Conservation (phyloP, 306 rosid genomes). For the Acacia crassicarpa region DNA sequence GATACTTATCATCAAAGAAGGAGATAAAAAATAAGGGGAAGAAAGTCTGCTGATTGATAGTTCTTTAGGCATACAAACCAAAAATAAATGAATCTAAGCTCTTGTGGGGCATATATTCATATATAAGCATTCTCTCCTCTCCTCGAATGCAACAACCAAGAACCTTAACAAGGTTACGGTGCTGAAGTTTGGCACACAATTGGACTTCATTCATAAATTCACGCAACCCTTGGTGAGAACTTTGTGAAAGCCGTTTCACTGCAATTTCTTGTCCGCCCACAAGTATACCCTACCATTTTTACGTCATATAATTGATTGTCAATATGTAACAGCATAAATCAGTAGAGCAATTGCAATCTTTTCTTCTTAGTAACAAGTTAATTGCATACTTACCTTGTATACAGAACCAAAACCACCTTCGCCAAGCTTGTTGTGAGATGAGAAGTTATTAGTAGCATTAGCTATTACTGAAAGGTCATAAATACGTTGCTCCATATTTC, state of each 20-base stretch:
- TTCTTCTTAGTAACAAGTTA: not conserved
- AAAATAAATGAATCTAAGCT: not conserved
- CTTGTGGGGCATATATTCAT: not conserved
- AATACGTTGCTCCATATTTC: not conserved
- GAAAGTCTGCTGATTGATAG: not conserved
- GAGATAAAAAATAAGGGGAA: too few species aligned
- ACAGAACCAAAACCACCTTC: not conserved
- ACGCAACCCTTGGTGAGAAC: not conserved
- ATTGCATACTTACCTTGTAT: not conserved
- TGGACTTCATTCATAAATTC: not conserved
- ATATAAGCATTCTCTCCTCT: slow-evolving; percentile 1
- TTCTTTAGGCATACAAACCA: not conserved
- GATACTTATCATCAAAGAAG: too few species aligned
- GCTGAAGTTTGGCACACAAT: not conserved
- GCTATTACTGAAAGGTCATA: not conserved
- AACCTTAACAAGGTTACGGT: not conserved
- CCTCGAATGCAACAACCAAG: not conserved
- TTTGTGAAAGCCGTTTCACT: not conserved
- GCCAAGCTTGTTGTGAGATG: not conserved
- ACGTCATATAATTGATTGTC: not conserved
- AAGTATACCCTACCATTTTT: not conserved
- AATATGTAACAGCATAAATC: not conserved
- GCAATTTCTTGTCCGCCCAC: not conserved
- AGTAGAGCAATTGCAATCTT: not conserved
- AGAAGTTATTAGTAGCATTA: not conserved